Conservation (phyloP, 2,329 filamentous ascomycete genomes). For the Alternaria sp. region DNA sequence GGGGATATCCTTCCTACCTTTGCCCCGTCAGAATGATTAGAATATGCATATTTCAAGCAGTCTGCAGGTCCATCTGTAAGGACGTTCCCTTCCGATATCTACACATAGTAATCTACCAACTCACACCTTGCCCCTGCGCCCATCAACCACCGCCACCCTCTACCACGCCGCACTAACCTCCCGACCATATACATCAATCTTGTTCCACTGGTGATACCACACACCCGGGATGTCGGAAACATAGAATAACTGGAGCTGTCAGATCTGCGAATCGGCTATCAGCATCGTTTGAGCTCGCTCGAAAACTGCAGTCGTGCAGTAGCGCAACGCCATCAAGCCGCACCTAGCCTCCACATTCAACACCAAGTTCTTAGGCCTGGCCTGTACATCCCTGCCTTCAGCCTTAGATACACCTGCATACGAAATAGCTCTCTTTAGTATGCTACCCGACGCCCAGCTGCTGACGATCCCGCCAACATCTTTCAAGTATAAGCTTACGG, state of each 20-base stretch:
- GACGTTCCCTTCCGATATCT: slow-evolving; percentile 29
- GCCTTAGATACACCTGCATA: slow-evolving; percentile 37
- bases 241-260: slow-evolving; percentile 21
- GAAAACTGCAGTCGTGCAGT: slow-evolving; percentile 41
- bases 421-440: slow-evolving; percentile 37
- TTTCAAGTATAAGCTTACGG: slow-evolving; percentile 34
- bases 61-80: slow-evolving; percentile 28
- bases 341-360: slow-evolving; percentile 37
- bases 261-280: slow-evolving; percentile 29
- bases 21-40: slow-evolving; percentile 26
- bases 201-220: slow-evolving; percentile 36
- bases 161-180: slow-evolving; percentile 33
- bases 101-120: slow-evolving; percentile 32
- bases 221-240: slow-evolving; percentile 29
- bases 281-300: slow-evolving; percentile 38
- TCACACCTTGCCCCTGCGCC: slow-evolving; percentile 33
- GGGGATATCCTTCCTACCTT: slow-evolving; percentile 22
- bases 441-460: slow-evolving; percentile 43
- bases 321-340: slow-evolving; percentile 42
- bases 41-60: slow-evolving; percentile 23
- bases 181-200: slow-evolving; percentile 36
- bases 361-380: slow-evolving; percentile 33
- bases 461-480: slow-evolving; percentile 40
- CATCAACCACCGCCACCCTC: slow-evolving; percentile 30
- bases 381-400: slow-evolving; percentile 36